A percentile compares a stretch with the other conserved stretches of the same genome.
Conservation (phyloP, 345 rosid species). For the Murraya paniculata region DNA sequence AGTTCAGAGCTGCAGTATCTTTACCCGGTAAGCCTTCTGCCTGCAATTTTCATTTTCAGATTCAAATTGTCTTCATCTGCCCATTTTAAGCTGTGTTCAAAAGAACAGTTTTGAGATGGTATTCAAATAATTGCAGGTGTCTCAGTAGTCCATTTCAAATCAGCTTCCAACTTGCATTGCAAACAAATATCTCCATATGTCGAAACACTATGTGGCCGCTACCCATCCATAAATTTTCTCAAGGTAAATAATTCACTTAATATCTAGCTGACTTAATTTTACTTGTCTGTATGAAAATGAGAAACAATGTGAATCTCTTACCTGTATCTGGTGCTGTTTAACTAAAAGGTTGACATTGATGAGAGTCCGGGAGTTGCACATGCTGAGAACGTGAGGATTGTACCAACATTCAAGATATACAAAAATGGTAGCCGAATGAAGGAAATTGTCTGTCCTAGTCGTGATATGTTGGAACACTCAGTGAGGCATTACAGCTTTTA, state of each 20-base stretch:
- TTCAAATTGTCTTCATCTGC: neutral
- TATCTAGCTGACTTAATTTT: neutral
- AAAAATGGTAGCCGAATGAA: constrained; percentile 76
- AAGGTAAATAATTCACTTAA: constrained; percentile 45
- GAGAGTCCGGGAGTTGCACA: constrained; percentile 50
- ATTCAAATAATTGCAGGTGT: constrained; percentile 48
- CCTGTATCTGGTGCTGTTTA: constrained; percentile 4
- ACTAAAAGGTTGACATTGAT: constrained; percentile 66
- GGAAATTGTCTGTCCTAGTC: constrained; percentile 92
- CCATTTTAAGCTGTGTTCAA: neutral
- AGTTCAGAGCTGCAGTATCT: constrained; percentile 77
- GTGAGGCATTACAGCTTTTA: constrained; percentile 92
- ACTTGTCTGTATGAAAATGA: neutral
- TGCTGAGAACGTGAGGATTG: constrained; percentile 81
- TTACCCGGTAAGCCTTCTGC: constrained; percentile 49
- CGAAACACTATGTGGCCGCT: constrained; percentile 72
- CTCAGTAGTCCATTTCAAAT: constrained; percentile 68
- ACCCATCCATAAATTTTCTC: constrained; percentile 81
- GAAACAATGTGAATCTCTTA: constrained; percentile 6
- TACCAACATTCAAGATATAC: constrained; percentile 96
- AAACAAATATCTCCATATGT: constrained; percentile 76
- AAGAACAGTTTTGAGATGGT: constrained; percentile 7
- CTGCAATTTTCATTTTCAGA: neutral
- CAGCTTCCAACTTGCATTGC: constrained; percentile 65
- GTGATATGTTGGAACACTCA: constrained; percentile 78